phyloP scores from a whole-genome alignment of 2,329 filamentous ascomycete species.

The Juglanconis oblonga region DNA sequence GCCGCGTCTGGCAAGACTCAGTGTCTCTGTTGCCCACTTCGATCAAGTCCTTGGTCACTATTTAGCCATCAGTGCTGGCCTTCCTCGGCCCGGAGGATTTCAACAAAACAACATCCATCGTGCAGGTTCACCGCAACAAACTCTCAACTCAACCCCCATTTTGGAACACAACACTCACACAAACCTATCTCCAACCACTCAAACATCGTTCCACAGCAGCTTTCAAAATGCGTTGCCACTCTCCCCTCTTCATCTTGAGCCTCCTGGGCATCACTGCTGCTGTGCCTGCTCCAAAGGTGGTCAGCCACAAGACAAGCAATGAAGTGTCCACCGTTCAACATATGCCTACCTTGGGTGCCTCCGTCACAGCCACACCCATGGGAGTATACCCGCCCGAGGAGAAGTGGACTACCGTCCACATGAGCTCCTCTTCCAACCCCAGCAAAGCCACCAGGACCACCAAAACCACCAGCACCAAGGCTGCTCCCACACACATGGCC shows the following conservation, averaged over 20 bases:
- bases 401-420: not conserved
- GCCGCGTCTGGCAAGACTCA: not conserved
- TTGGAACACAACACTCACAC: not conserved
- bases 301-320: not conserved
- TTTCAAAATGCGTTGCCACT: slow-evolving; percentile 9
- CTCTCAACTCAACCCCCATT: not conserved
- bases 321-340: not conserved
- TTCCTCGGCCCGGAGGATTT: not conserved
- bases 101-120: not conserved
- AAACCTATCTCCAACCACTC: not conserved
- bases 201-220: not conserved
- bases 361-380: not conserved
- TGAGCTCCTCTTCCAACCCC: not conserved
- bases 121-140: not conserved
- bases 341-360: not conserved
- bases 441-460: not conserved
- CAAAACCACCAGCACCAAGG: not conserved
- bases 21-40: not conserved
- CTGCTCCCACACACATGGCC: slow-evolving; percentile 10
- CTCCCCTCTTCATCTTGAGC: not conserved
- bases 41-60: not conserved
- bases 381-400: not conserved
- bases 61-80: not conserved
- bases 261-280: slow-evolving; percentile 1
- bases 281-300: not conserved